Evolutionary conservation across 495 filamentous ascomycete genomes (phyloP).

Genomic region (Aspergillus hancockii): DNA sequence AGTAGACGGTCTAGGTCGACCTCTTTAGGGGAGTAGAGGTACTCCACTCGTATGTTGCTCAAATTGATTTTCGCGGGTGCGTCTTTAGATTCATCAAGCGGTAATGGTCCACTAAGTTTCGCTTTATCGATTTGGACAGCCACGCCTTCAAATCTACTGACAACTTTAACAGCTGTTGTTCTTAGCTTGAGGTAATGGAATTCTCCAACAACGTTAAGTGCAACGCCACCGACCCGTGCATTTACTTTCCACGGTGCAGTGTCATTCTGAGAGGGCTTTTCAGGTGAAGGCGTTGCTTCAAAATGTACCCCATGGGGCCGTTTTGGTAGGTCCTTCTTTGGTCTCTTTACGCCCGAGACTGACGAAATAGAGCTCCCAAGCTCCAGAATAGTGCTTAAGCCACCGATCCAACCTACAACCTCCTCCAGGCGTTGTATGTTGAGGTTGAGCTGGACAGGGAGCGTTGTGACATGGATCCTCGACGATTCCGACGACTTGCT

Average conservation of each 20-base stretch:
- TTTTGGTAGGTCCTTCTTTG: conserved; percentile 30
- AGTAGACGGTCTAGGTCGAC: conserved; percentile 80
- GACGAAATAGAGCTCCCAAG: conserved; percentile 82
- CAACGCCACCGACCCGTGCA: conserved; percentile 72
- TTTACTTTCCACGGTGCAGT: conserved; percentile 66
- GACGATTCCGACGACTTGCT: conserved; percentile 50
- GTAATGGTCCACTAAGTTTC: conserved; percentile 67
- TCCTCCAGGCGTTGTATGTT: conserved; percentile 85
- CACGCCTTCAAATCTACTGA: conserved; percentile 67
- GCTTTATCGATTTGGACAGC: conserved; percentile 75
- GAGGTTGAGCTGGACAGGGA: conserved; percentile 74
- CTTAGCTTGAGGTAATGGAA: conserved; percentile 71
- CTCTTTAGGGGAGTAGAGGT: conserved; percentile 69
- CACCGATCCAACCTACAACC: conserved; percentile 83
- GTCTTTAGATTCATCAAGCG: conserved; percentile 43
- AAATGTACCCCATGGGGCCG: conserved; percentile 71
- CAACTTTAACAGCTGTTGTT: conserved; percentile 77
- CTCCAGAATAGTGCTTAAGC: conserved; percentile 87
- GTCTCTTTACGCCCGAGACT: conserved; percentile 56
- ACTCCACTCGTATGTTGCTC: conserved; percentile 70
- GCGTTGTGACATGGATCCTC: conserved; percentile 73
- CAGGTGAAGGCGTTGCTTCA: conserved; percentile 40
- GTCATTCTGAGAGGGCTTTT: conserved; percentile 21
- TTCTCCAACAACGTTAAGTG: conserved; percentile 71
- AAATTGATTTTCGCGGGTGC: conserved; percentile 57